Evolutionary conservation across 2,329 filamentous ascomycete genomes (phyloP).

Genomic region (Fusarium sp.): DNA sequence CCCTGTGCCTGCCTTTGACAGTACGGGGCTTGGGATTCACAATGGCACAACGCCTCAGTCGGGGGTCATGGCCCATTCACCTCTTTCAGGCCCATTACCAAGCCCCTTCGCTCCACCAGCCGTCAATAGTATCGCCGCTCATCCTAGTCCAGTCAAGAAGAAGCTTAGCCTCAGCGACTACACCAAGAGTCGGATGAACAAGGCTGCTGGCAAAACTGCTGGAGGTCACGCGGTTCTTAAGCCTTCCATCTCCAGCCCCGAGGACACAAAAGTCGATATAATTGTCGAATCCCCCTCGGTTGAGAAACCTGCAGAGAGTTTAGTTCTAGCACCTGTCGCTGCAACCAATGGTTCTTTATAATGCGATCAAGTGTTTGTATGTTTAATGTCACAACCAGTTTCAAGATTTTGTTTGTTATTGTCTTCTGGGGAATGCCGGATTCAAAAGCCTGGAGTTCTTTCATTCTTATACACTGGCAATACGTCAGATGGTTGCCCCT

Average conservation of each 20-base stretch:
- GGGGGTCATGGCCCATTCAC: slow-evolving; percentile 60
- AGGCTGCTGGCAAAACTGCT: slow-evolving; percentile 57
- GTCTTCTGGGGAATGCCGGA: slow-evolving; percentile 38
- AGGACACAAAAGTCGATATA: slow-evolving; percentile 53
- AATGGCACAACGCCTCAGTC: slow-evolving; percentile 60
- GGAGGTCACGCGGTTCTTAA: slow-evolving; percentile 48
- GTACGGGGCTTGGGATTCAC: slow-evolving; percentile 49
- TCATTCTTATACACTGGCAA: slow-evolving; percentile 44
- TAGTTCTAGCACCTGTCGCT: slow-evolving; percentile 38
- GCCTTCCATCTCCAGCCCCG: slow-evolving; percentile 50
- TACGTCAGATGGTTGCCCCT: slow-evolving; percentile 37
- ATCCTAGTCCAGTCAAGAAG: slow-evolving; percentile 72
- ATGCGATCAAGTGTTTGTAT: slow-evolving; percentile 43
- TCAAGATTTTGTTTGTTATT: slow-evolving; percentile 34
- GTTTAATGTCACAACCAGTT: slow-evolving; percentile 37
- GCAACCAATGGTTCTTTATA: slow-evolving; percentile 46
- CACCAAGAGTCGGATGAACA: slow-evolving; percentile 67
- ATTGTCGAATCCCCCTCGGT: slow-evolving; percentile 46
- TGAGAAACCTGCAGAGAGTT: slow-evolving; percentile 46
- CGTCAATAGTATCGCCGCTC: slow-evolving; percentile 57
- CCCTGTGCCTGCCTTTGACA: slow-evolving; percentile 63
- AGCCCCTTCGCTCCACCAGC: slow-evolving; percentile 57
- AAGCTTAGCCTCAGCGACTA: slow-evolving; percentile 75
- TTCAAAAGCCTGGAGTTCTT: slow-evolving; percentile 50
- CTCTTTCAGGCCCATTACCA: slow-evolving; percentile 57